A percentile compares a stretch with the other conserved stretches of the same genome.
phyloP scores from a whole-genome alignment of 805 yeast genomes.

The Nakazawaea pomicola region DNA sequence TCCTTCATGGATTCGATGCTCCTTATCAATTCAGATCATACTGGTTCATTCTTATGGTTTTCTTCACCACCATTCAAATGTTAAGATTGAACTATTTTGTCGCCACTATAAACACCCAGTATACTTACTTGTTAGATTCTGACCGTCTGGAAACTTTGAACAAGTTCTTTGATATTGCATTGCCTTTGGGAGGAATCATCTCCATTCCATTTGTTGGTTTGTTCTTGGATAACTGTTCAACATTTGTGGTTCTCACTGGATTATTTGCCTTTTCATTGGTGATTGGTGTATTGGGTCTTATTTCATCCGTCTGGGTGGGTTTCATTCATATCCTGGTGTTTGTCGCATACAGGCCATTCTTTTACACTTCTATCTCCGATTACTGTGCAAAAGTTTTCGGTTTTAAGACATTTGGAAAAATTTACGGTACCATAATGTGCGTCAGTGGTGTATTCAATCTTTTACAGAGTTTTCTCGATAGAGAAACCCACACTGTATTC shows the following conservation, averaged over 20 bases:
- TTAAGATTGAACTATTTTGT: conserved; percentile 53
- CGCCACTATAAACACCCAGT: conserved; percentile 54
- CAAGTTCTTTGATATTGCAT: conserved; percentile 44
- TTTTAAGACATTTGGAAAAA: conserved; percentile 54
- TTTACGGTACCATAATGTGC: conserved; percentile 53
- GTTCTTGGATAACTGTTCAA: conserved; percentile 43
- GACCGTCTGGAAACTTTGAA: conserved; percentile 35
- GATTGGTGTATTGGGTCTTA: conserved; percentile 45
- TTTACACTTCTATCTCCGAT: conserved; percentile 53
- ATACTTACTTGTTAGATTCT: conserved; percentile 39
- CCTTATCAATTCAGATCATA: conserved; percentile 43
- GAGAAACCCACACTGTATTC: conserved; percentile 44
- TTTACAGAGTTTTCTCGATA: conserved; percentile 42
- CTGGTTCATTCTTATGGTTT: conserved; percentile 47
- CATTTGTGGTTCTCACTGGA: conserved; percentile 36
- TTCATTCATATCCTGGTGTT: conserved; percentile 40
- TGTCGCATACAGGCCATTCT: conserved; percentile 52
- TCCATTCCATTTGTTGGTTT: conserved; percentile 51
- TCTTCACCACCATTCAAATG: conserved; percentile 52
- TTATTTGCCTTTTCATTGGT: conserved; percentile 36
- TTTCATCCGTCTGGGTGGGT: conserved; percentile 37
- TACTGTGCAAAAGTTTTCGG: conserved; percentile 63
- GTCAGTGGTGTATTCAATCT: conserved; percentile 47
- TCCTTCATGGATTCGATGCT: conserved; percentile 48
- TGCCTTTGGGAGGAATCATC: conserved; percentile 52